Base-by-base conservation (phyloP, 2,329 filamentous ascomycete species). In the Incumbomyces delicatus region DNA sequence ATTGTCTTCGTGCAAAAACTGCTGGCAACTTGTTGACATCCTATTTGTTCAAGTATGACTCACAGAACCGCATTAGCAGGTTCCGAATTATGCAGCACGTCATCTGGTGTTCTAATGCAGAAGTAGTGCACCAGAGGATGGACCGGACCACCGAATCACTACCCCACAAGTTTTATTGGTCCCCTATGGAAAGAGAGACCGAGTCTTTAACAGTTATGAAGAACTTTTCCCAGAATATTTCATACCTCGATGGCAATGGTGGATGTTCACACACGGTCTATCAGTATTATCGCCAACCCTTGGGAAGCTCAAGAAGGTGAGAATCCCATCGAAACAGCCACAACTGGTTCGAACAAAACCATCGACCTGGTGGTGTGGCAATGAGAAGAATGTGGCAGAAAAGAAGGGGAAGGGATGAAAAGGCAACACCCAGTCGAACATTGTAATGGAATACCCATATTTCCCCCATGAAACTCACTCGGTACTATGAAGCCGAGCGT, bases 381-480 rank as follows among this genome's bases (percentile, higher is more conserved):
- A 85, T 87, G 82, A 85, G 85, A 67, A 71, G 80, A n/a, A 70
- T 78, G 16, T 86, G 82, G 83, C 80, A 85, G 60, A 83, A 56
- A 75, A 73, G 54, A 71, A 81, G 20, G 68, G 65, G 46, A 71
- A 68, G 0, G 73, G 72, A 32, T 80, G 80, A 12, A 83, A 85
- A 51, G 78, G 82, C 53, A 76, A 71, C 1, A 69, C 64, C 1
- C 77, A 75, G 29, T 83, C 83, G 1, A 87, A 86, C 58, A 85
- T 87, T 52, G 69, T 87, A 57, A 86, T 87, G 82, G 82, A 85
- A 85, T 54, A 81, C 81, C 1, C 83, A 86, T 63, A 82, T 86
- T 0, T 81, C 81, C 0, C 69, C 85, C 35, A 78, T 85, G 63
- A 86, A 86, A 60, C 85, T 85, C 52, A 80, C 81, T 2, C 66